phyloP scores from a whole-genome alignment of 2,329 filamentous ascomycete genomes.

The Lasiodiplodia gonubiensis region DNA sequence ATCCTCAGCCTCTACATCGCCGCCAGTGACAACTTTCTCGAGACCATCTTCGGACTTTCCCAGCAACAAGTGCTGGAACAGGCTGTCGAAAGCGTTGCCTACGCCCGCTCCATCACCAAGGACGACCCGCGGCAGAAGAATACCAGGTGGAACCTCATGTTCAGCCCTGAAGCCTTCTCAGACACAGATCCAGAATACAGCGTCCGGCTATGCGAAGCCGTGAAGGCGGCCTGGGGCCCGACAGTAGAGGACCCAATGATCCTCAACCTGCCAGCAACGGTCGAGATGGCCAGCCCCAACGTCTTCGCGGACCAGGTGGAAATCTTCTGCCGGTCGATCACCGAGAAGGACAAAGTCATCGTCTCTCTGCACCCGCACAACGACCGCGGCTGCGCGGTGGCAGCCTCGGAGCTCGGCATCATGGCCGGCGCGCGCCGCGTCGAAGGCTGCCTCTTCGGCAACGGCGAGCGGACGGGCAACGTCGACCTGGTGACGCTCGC shows the following conservation, averaged over 20 bases:
- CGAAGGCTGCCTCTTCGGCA: constrained; percentile 91
- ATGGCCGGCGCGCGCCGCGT: constrained; percentile 96
- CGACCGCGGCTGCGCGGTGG: constrained; percentile 86
- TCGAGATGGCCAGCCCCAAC: constrained; percentile 92
- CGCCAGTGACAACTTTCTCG: constrained; percentile 92
- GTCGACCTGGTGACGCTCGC: constrained; percentile 92
- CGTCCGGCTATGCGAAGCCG: constrained; percentile 83
- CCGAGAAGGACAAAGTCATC: constrained; percentile 81
- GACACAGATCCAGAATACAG: constrained; percentile 85
- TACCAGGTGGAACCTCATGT: constrained; percentile 78
- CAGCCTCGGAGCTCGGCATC: constrained; percentile 88
- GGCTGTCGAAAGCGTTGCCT: constrained; percentile 83
- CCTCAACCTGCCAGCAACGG: constrained; percentile 94
- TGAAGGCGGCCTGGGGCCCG: constrained; percentile 92
- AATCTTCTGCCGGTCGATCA: constrained; percentile 87
- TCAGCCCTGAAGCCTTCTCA: constrained; percentile 87
- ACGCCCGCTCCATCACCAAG: constrained; percentile 89
- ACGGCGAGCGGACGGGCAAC: constrained; percentile 94
- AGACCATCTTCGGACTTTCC: constrained; percentile 85
- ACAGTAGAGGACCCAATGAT: constrained; percentile 81
- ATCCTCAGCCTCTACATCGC: constrained; percentile 95
- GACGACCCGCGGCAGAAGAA: constrained; percentile 63
- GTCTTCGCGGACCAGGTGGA: constrained; percentile 96
- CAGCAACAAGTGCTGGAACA: constrained; percentile 80
- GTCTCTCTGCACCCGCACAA: constrained; percentile 95